A percentile compares a stretch with the other conserved stretches of the same genome.
Conservation (phyloP, 805 yeast species). For the Millerago galiae region DNA sequence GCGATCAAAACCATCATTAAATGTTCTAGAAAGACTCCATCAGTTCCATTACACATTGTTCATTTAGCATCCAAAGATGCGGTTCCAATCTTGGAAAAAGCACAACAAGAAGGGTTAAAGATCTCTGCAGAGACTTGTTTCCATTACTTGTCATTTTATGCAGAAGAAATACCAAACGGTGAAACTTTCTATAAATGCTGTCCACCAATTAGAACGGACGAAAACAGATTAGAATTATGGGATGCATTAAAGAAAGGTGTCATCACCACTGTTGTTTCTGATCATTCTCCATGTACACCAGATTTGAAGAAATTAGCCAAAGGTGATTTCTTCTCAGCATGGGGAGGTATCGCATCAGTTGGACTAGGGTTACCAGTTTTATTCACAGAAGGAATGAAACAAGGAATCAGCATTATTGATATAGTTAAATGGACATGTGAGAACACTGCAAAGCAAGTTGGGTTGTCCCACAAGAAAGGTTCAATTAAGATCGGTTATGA, state of each 20-base stretch:
- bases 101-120: slow-evolving; percentile 51
- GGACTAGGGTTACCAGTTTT: slow-evolving; percentile 84
- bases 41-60: slow-evolving; percentile 76
- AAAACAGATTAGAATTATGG: slow-evolving; percentile 73
- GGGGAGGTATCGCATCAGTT: slow-evolving; percentile 96
- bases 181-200: slow-evolving; percentile 89
- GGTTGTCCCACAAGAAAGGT: slow-evolving; percentile 70
- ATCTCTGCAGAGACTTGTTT: slow-evolving; percentile 90
- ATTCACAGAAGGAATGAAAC: slow-evolving; percentile 63
- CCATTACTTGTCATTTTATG: slow-evolving; percentile 74
- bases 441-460: slow-evolving; percentile 84
- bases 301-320: slow-evolving; percentile 72
- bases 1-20: slow-evolving; percentile 71
- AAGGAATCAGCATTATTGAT: slow-evolving; percentile 49
- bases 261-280: slow-evolving; percentile 84
- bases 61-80: slow-evolving; percentile 87
- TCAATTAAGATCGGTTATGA: slow-evolving; percentile 66
- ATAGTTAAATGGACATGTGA: slow-evolving; percentile 74
- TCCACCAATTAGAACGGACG: slow-evolving; percentile 82
- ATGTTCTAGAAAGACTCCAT: slow-evolving; percentile 51
- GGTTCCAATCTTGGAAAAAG: slow-evolving; percentile 62
- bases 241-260: slow-evolving; percentile 57
- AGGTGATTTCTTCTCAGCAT: slow-evolving; percentile 87
- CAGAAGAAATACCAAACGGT: slow-evolving; percentile 72
- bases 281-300: slow-evolving; percentile 95